These are phyloP conservation scores for Lasiodiplodia gonubiensis DNA, from an alignment of 2,329 filamentous ascomycete genomes.

Conservation along the genomic window DNA sequence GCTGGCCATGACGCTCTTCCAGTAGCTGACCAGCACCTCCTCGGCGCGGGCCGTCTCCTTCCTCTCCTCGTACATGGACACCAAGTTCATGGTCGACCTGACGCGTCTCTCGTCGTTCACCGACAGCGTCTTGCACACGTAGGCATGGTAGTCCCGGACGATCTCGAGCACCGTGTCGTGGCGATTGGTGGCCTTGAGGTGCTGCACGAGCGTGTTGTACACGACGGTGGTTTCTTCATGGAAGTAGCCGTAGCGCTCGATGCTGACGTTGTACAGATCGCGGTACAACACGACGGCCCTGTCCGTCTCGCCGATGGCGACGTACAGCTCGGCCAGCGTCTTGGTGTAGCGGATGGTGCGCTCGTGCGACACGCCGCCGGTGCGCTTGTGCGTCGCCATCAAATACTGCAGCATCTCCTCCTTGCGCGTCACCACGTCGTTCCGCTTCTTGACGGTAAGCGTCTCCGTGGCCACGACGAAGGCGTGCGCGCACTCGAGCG, in stretches of 20 bases:
- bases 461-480: too few relatives aligned
- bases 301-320: constrained; percentile 32
- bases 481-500: too few relatives aligned
- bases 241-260: constrained; percentile 34
- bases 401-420: constrained; percentile 35
- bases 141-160: too few relatives aligned
- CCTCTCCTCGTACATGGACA: too few relatives aligned
- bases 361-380: constrained; percentile 31
- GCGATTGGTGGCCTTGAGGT: background rate
- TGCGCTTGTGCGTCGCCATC: constrained; percentile 31
- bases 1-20: too few relatives aligned
- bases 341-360: constrained; percentile 31
- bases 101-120: too few relatives aligned
- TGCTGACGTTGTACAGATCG: constrained; percentile 34
- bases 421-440: constrained; percentile 30
- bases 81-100: too few relatives aligned
- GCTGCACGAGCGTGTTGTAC: constrained; percentile 34
- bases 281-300: constrained; percentile 35
- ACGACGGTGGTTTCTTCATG: constrained; percentile 33
- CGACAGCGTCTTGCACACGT: too few relatives aligned
- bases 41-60: too few relatives aligned
- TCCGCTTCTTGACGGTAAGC: too few relatives aligned
- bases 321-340: constrained; percentile 34
- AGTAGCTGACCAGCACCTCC: too few relatives aligned
- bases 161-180: too few relatives aligned